phyloP scores from a whole-genome alignment of 441 rosid species.

The Croton setiger region DNA sequence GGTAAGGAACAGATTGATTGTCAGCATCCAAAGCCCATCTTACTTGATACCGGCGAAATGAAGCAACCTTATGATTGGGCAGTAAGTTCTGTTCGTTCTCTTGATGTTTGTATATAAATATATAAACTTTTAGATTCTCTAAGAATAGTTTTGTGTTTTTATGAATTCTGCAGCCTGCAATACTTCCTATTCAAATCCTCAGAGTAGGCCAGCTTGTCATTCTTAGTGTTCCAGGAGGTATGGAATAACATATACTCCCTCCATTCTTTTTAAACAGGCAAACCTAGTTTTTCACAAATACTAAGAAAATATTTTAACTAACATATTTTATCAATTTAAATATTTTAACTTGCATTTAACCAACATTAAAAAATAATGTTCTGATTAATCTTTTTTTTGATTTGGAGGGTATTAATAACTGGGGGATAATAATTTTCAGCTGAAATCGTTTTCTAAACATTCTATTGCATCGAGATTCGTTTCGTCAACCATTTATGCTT shows the following conservation, averaged over 20 bases:
- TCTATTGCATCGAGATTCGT: background rate
- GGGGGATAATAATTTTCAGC: background rate
- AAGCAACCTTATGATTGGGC: constrained; percentile 94
- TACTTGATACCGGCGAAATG: constrained; percentile 99
- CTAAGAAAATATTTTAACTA: no score
- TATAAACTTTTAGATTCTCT: background rate
- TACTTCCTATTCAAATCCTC: constrained; percentile 89
- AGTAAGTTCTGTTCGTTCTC: constrained; percentile 41
- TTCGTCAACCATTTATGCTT: background rate
- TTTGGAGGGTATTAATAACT: background rate
- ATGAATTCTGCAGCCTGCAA: constrained; percentile 67
- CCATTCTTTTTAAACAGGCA: background rate
- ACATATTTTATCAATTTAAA: no score
- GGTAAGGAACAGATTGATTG: constrained; percentile 63
- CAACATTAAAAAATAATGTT: background rate
- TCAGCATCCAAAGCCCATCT: constrained; percentile 87
- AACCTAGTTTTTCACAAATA: no score
- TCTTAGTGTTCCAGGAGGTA: constrained; percentile 97
- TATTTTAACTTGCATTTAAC: background rate
- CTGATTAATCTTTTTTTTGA: background rate
- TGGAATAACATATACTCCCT: constrained; percentile 9
- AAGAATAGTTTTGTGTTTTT: constrained; percentile 16
- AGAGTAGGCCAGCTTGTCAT: constrained; percentile 82
- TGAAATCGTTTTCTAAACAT: background rate
- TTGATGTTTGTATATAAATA: background rate